Base-by-base conservation (phyloP, 2,329 filamentous ascomycete species). In the Penicillium sp. region DNA sequence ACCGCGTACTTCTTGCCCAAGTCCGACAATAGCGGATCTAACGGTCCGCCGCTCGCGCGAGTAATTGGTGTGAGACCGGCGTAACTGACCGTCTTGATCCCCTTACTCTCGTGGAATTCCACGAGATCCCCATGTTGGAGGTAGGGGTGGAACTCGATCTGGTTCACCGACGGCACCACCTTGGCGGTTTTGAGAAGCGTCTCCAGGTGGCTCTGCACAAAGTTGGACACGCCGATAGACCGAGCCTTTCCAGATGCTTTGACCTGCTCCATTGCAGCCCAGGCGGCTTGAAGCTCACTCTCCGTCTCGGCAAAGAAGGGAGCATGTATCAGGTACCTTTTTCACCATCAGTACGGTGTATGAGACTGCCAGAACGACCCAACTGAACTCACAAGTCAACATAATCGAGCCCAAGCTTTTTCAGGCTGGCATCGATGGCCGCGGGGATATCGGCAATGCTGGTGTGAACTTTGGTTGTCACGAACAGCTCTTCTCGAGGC, bases 211-310 rank as follows among this genome's bases (percentile, higher is more conserved):
- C 70, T 65, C 22, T 78, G 75, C 5, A 80, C 68, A 66, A 79
- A 87, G 67, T 84, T 86, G 49, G 81, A 84, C 20, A 86, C 82
- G 20, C 83, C 84, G 54, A 86, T 86, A 6, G 79, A 80, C 48
- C 79, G 80, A 5, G 80, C 77, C 52, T 85, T 79, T 14, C 83
- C 83, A 13, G 76, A 67, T n/a, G 73, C 69, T 57, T 83, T 76
- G 35, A 86, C 69, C 35, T 75, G 68, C 62, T 87, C 83, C 81
- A 86, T 83, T 5, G 76, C 72, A 35, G 77, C 76, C 83, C 83
- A 86, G 40, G 79, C 77, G 28, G 72, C 65, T 64, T 85, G 82
- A 14, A 85, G 74, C 13, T 82, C 76, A 27, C 69, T 69, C 44
- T 82, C 78, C 0, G 75, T 74, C 41, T 79, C 75, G 35, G 76